These are phyloP conservation scores for Dryas alaskensis DNA, from an alignment of 306 rosid species.

Conservation along the genomic window DNA sequence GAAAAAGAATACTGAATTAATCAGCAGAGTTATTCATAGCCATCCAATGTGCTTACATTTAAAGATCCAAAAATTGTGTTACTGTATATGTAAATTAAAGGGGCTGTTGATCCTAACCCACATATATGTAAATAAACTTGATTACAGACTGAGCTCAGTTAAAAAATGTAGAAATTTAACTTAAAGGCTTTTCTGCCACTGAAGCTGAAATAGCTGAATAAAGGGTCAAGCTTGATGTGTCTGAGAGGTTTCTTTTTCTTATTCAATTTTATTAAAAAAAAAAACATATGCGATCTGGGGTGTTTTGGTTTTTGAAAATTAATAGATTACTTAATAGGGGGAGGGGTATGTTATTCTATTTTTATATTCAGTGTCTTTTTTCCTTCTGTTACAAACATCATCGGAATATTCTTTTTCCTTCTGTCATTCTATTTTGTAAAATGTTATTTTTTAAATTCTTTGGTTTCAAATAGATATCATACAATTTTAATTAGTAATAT, in stretches of 20 bases:
- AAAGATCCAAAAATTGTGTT: neutral
- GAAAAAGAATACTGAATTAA: neutral
- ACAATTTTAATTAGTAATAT: neutral
- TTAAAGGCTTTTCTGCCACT: neutral
- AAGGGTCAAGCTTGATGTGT: neutral
- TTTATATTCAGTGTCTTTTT: neutral
- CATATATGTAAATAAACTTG: neutral
- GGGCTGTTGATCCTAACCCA: neutral
- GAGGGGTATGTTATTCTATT: neutral
- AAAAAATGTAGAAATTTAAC: neutral
- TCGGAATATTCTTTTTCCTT: neutral
- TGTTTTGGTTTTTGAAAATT: neutral
- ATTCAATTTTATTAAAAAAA: neutral
- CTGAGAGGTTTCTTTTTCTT: conserved; percentile 7
- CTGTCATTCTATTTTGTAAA: neutral
- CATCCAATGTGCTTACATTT: neutral
- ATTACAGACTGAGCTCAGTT: neutral
- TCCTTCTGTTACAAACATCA: neutral
- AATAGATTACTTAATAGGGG: neutral
- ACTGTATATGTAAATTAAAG: neutral
- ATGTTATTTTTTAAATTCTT: neutral
- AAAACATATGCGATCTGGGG: neutral
- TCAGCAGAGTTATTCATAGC: neutral
- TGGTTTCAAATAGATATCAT: neutral
- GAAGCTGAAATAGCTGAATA: neutral